These are phyloP conservation scores for Candida succiphila DNA, from an alignment of 805 yeast genomes.

Conservation along the genomic window DNA sequence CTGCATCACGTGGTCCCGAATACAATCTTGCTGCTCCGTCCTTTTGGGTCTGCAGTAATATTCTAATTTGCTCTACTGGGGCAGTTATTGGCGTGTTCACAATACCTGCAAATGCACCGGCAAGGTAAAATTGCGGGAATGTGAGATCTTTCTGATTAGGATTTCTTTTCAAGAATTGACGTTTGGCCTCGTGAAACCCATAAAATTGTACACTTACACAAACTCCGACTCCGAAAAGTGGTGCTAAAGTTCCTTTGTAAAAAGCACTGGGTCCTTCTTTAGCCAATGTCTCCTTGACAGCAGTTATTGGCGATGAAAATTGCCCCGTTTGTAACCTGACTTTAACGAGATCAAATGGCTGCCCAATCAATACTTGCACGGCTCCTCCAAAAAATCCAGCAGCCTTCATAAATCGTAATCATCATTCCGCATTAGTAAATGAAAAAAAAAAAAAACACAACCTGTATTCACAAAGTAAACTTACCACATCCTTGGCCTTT, in stretches of 20 bases:
- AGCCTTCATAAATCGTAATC: conserved; percentile 13
- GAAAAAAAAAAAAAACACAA: not conserved
- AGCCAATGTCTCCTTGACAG: conserved; percentile 40
- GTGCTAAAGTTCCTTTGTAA: conserved; percentile 61
- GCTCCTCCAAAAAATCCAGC: conserved; percentile 49
- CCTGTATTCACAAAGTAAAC: conserved; percentile 3
- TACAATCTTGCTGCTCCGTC: conserved; percentile 15
- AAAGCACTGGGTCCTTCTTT: conserved; percentile 56
- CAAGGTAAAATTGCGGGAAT: conserved; percentile 44
- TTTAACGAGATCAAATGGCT: conserved; percentile 63
- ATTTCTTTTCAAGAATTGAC: conserved; percentile 35
- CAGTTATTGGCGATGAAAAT: conserved; percentile 38
- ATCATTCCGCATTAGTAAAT: not conserved
- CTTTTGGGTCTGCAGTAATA: conserved; percentile 45
- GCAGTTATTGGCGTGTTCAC: conserved; percentile 55
- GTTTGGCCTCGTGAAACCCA: conserved; percentile 60
- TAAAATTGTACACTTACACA: conserved; percentile 64
- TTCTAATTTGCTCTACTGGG: conserved; percentile 60
- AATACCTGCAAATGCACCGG: conserved; percentile 59
- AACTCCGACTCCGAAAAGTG: conserved; percentile 59
- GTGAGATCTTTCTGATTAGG: conserved; percentile 24
- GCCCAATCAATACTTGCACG: conserved; percentile 46
- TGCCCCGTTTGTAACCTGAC: conserved; percentile 67
- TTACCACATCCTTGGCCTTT: conserved; percentile 39
- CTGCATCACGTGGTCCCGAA: conserved; percentile 33